Evolutionary conservation across 2,329 filamentous ascomycete genomes (phyloP).

Genomic region (Cordyceps javanica): DNA sequence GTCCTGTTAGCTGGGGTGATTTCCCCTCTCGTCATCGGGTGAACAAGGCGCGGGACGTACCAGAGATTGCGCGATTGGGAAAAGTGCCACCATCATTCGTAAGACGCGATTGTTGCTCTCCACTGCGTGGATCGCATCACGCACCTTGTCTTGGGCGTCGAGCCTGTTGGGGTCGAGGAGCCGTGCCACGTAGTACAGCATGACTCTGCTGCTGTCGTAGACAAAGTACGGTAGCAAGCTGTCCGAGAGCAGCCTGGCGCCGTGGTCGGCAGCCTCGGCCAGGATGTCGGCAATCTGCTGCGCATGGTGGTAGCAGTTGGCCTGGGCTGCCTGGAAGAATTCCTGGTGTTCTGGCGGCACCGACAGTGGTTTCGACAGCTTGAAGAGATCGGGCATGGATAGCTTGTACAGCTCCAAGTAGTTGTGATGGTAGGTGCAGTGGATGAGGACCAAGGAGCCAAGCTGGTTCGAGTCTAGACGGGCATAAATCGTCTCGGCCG

Average conservation of each 20-base stretch:
- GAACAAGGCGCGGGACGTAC: conserved; percentile 22
- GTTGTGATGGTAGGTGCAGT: conserved; percentile 42
- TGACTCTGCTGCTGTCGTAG: conserved; percentile 41
- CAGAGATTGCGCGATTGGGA: conserved; percentile 34
- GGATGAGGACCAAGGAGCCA: conserved; percentile 37
- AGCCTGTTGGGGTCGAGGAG: conserved; percentile 31
- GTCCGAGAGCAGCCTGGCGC: conserved; percentile 35
- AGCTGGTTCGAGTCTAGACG: conserved; percentile 41
- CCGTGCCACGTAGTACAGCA: conserved; percentile 42
- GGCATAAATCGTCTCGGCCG: conserved; percentile 38
- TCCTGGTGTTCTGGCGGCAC: conserved; percentile 33
- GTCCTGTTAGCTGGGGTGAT: not conserved
- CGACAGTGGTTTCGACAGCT: conserved; percentile 33
- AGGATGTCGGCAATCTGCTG: conserved; percentile 32
- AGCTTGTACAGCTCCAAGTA: conserved; percentile 40
- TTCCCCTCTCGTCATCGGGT: not conserved
- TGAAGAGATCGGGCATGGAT: conserved; percentile 39
- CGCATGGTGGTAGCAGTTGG: conserved; percentile 33
- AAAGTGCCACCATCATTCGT: conserved; percentile 31
- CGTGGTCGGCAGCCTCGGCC: conserved; percentile 34
- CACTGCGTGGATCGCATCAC: conserved; percentile 33
- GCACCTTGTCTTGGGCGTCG: conserved; percentile 30
- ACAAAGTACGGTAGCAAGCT: conserved; percentile 40
- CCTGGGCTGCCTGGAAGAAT: conserved; percentile 31
- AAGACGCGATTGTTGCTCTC: conserved; percentile 33